Evolutionary conservation across 148 eudicot species (phyloP), one percentile per base, ranked within the genome.

Genomic region (Rhododendron kiyosumense): DNA sequence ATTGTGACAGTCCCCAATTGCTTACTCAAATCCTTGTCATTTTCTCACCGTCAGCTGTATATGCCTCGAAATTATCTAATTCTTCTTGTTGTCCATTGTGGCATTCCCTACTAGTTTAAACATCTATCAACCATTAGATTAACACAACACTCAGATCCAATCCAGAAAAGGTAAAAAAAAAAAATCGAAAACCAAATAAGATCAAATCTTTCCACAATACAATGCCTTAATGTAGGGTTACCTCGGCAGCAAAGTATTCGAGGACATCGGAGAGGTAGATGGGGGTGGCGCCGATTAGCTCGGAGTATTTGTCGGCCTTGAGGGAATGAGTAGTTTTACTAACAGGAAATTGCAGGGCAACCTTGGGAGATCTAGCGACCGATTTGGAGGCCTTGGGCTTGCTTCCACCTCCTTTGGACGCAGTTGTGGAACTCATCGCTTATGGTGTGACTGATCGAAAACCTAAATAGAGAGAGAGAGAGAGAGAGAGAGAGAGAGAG

Each of bases 61-160:
- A 54, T 86, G 92, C 79, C 92, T 87, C 18, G 90, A 90, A 1
- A 90, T 89, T 12, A 90, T 92, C 71, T 89, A 76, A 7, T 78
- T 86, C 84, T 90, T 92, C 90, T 92, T 92, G 88, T 90, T 90
- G 69, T 90, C 91, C 38, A 89, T 90, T 12, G 89, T 88, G 11
- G 91, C 90, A 7, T 90, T 91, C 61, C 90, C 91, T 3, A 90
- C 93, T 46, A 91, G 81, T 67, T 92, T 90, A 79, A 90, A 48
- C 5, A 89, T 89, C 90, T 90, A 18, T 2, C 41, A 63, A n/a
- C 14, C 38, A 1, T 36, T 11, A 30, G 30, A 36, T 2, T 10
- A 48, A n/a, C 11, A 34, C 22, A 75, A 26, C 7, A 30, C 6
- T 32, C 13, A 84, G 38, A 82, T 63, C 51, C 36, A 38, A 36